Evolutionary conservation across 2,329 filamentous ascomycete genomes (phyloP).

Genomic region (Ascochyta rabiei): DNA sequence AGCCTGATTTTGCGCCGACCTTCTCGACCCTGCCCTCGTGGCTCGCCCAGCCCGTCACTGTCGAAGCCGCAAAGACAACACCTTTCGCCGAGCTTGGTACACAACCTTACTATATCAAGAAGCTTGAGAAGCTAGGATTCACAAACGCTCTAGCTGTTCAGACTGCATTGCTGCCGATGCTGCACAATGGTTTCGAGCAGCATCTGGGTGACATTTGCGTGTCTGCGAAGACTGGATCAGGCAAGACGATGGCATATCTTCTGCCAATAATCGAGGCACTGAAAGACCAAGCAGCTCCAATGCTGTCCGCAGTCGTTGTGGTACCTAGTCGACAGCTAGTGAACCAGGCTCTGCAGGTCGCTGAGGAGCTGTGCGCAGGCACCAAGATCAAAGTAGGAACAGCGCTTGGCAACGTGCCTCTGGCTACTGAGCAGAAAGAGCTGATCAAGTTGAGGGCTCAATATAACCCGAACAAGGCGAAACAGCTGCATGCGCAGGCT

Average conservation of each 20-base stretch:
- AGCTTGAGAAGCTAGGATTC: slow-evolving; percentile 72
- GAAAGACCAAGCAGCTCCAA: slow-evolving; percentile 66
- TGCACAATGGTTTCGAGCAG: slow-evolving; percentile 69
- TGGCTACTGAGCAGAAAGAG: slow-evolving; percentile 68
- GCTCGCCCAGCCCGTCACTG: slow-evolving; percentile 76
- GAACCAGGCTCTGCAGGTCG: slow-evolving; percentile 79
- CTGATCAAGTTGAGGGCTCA: slow-evolving; percentile 63
- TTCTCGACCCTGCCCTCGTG: slow-evolving; percentile 82
- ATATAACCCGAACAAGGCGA: slow-evolving; percentile 70
- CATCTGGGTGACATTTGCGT: slow-evolving; percentile 81
- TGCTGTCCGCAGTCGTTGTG: slow-evolving; percentile 79
- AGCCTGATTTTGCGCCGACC: slow-evolving; percentile 64
- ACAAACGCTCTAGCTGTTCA: slow-evolving; percentile 78
- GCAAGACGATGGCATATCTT: slow-evolving; percentile 91
- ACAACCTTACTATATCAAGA: slow-evolving; percentile 62
- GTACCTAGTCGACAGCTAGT: slow-evolving; percentile 92
- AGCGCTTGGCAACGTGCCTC: slow-evolving; percentile 78
- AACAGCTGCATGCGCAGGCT: slow-evolving; percentile 52
- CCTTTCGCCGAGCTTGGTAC: slow-evolving; percentile 72
- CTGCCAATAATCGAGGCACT: slow-evolving; percentile 83
- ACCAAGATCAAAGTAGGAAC: slow-evolving; percentile 80
- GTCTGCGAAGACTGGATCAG: slow-evolving; percentile 91
- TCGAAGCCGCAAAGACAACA: slow-evolving; percentile 64
- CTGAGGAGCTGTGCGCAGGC: slow-evolving; percentile 72
- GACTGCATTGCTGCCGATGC: slow-evolving; percentile 77